Evolutionary conservation across 352 stramenopile species (phyloP).

Genomic region (Elongisporangium undulatum): DNA sequence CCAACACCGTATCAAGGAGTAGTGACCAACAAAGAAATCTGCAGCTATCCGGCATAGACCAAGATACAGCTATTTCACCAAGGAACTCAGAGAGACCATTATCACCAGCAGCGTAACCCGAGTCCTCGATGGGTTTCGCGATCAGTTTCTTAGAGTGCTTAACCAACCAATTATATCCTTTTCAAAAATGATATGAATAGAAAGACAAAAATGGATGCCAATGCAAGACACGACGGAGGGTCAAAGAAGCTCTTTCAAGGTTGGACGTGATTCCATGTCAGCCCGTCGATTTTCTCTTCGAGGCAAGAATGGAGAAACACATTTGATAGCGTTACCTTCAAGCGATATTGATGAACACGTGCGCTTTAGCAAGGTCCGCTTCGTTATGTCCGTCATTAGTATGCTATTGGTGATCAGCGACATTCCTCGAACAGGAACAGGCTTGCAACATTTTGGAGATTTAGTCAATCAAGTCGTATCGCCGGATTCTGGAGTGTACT

Average conservation of each 20-base stretch:
- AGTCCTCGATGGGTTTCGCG: too few relatives aligned
- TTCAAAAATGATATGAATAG: not conserved
- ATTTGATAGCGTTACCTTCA: not conserved
- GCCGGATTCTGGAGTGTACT: conserved; percentile 10
- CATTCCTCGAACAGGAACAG: conserved; percentile 31
- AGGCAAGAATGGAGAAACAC: not conserved
- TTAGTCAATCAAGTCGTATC: conserved; percentile 6
- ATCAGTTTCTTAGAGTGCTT: not conserved
- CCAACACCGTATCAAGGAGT: not conserved
- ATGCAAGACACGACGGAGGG: not conserved
- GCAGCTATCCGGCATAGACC: not conserved
- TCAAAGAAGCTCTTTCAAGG: not conserved
- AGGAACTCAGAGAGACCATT: not conserved
- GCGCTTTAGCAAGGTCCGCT: conserved; percentile 2
- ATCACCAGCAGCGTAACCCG: not conserved
- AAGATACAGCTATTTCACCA: not conserved
- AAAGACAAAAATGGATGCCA: not conserved
- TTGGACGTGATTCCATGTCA: not conserved
- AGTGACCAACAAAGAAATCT: not conserved
- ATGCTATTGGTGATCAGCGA: conserved; percentile 13
- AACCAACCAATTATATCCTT: not conserved
- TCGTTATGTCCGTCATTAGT: conserved; percentile 5
- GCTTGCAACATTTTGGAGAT: conserved; percentile 14
- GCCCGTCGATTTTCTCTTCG: not conserved
- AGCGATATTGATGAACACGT: conserved; percentile 4